phyloP scores from a whole-genome alignment of 202 grass and related monocot species.

The Panicum virgatum region DNA sequence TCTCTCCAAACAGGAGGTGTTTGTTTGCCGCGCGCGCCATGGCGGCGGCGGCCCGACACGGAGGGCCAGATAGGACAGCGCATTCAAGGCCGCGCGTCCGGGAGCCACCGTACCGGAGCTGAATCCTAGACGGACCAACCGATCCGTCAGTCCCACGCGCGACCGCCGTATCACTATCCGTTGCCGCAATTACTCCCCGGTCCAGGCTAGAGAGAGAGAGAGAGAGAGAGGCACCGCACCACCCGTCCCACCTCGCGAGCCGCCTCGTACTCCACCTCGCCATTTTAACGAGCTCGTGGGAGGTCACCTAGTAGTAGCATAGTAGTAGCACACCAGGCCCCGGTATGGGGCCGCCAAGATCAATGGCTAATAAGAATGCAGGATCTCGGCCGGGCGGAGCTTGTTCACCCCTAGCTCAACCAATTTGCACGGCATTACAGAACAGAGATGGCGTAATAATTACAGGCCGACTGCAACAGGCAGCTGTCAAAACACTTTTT shows the following conservation, averaged over 20 bases:
- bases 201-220: background rate
- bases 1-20: background rate
- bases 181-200: slow-evolving; percentile 38
- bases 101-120: slow-evolving; percentile 22
- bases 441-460: background rate
- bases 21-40: background rate
- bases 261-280: background rate
- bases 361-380: background rate
- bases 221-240: no score
- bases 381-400: background rate
- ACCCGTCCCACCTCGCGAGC: background rate
- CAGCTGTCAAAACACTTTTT: background rate
- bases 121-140: background rate
- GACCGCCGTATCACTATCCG: slow-evolving; percentile 34
- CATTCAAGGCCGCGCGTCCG: background rate
- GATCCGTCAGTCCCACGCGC: background rate
- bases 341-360: background rate
- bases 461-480: background rate
- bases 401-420: background rate
- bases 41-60: background rate
- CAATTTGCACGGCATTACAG: no score
- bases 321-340: background rate
- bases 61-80: slow-evolving; percentile 15
- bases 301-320: background rate
- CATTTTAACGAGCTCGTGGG: background rate